Conservation (phyloP, 352 stramenopile species). For the Peronospora tabacina region DNA sequence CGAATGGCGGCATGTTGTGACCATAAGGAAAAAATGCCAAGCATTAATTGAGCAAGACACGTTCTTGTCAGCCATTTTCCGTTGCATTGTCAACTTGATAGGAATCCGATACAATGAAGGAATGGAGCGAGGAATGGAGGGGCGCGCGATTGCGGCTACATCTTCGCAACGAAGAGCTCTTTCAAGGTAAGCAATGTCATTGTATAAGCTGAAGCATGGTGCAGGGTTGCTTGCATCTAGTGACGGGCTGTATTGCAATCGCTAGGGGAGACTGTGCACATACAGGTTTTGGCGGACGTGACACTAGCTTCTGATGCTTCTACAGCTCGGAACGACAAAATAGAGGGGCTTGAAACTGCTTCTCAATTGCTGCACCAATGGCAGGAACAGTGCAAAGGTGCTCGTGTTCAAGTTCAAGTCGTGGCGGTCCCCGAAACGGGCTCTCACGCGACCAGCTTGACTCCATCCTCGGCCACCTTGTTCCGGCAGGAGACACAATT, state of each 20-base stretch:
- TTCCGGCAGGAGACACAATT: conserved; percentile 59
- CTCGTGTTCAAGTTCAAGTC: conserved; percentile 45
- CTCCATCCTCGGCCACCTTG: conserved; percentile 26
- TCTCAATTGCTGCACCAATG: conserved; percentile 27
- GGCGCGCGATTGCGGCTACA: conserved; percentile 42
- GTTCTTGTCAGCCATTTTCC: background rate
- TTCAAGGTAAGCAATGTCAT: conserved; percentile 37
- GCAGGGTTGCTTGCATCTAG: conserved; percentile 5
- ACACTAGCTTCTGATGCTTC: background rate
- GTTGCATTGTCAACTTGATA: conserved; percentile 1
- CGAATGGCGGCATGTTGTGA: conserved; percentile 1
- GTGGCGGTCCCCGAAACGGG: conserved; percentile 18
- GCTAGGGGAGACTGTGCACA: conserved; percentile 36
- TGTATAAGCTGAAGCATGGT: background rate
- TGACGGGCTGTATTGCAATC: conserved; percentile 1
- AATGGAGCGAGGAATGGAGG: conserved; percentile 66
- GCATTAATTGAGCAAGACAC: background rate
- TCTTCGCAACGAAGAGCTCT: conserved; percentile 48
- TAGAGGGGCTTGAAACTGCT: background rate
- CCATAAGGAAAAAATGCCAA: conserved; percentile 12
- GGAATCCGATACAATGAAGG: conserved; percentile 30
- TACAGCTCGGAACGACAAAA: conserved; percentile 1
- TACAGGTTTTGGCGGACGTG: conserved; percentile 34
- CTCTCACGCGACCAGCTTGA: conserved; percentile 11
- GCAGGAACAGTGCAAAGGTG: conserved; percentile 37